phyloP scores from a whole-genome alignment of 2,329 filamentous ascomycete species.

The Sporothrix inflata region DNA sequence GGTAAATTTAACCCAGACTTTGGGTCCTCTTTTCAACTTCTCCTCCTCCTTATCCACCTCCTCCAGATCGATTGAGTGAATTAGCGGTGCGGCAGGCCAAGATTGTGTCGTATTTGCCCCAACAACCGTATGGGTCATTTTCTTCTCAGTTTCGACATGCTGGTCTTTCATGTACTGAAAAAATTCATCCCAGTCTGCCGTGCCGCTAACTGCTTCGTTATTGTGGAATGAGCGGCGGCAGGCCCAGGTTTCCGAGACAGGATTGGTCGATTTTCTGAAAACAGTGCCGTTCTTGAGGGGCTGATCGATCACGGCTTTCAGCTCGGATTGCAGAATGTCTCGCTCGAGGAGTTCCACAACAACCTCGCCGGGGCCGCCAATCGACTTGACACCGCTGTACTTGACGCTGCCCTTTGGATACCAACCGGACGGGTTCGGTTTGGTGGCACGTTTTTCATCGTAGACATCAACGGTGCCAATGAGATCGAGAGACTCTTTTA shows the following conservation, averaged over 20 bases:
- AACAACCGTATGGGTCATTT: constrained; percentile 61
- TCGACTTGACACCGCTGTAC: constrained; percentile 41
- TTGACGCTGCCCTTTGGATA: constrained; percentile 48
- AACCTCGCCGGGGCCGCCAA: constrained; percentile 49
- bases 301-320: constrained; percentile 30
- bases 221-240: constrained; percentile 65
- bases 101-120: constrained; percentile 49
- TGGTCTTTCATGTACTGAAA: constrained; percentile 59
- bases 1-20: too few species aligned
- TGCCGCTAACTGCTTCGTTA: constrained; percentile 53
- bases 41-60: too few species aligned
- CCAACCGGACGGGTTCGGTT: constrained; percentile 38
- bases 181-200: constrained; percentile 68
- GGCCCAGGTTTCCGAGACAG: constrained; percentile 61
- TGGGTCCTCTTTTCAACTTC: too few species aligned
- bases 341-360: constrained; percentile 58
- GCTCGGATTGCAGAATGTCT: constrained; percentile 45
- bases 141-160: constrained; percentile 59
- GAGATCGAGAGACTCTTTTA: constrained; percentile 64
- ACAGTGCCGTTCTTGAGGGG: background rate
- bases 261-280: constrained; percentile 25
- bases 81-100: constrained; percentile 51
- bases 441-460: constrained; percentile 23
- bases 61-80: constrained; percentile 44
- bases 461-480: constrained; percentile 48